Conservation (phyloP, 2,329 filamentous ascomycete species). For the Clonostachys rosea region DNA sequence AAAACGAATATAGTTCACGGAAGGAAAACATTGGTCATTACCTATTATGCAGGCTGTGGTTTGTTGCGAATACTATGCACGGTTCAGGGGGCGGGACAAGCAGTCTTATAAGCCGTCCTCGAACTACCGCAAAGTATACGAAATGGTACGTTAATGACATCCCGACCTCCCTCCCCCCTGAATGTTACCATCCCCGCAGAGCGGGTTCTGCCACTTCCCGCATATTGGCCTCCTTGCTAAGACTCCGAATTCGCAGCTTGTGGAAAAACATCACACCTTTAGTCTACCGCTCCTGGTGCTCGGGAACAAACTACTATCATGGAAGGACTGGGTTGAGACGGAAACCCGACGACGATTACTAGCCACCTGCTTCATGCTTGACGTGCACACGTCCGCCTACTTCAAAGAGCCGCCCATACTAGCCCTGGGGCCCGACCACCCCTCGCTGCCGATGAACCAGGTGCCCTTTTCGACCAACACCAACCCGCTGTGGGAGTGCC, state of each 20-base stretch:
- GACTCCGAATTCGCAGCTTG: not conserved
- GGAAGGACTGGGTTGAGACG: conserved; percentile 37
- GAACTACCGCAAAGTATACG: conserved; percentile 44
- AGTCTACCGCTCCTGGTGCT: conserved; percentile 7
- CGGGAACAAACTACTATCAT: not conserved
- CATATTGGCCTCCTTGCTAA: not conserved
- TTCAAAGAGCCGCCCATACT: conserved; percentile 39
- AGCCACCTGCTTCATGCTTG: conserved; percentile 51
- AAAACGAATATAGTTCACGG: conserved; percentile 27
- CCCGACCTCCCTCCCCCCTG: too few species aligned
- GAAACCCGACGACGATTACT: conserved; percentile 50
- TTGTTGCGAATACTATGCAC: conserved; percentile 49
- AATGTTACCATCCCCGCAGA: too few species aligned
- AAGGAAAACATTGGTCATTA: conserved; percentile 35
- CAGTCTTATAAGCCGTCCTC: conserved; percentile 40
- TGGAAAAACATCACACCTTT: conserved; percentile 13
- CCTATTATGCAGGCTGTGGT: conserved; percentile 48
- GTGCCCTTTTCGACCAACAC: conserved; percentile 43
- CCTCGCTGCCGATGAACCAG: conserved; percentile 22
- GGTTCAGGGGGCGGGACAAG: conserved; percentile 47
- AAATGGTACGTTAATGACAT: conserved; percentile 40
- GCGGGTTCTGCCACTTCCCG: too few species aligned
- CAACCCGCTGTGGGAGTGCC: conserved; percentile 43
- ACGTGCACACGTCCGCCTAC: conserved; percentile 50
- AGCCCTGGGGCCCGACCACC: conserved; percentile 27